A percentile compares a stretch with the other conserved stretches of the same genome.
Evolutionary conservation across 306 rosid species (phyloP).

Genomic region (Dryas octopetala): DNA sequence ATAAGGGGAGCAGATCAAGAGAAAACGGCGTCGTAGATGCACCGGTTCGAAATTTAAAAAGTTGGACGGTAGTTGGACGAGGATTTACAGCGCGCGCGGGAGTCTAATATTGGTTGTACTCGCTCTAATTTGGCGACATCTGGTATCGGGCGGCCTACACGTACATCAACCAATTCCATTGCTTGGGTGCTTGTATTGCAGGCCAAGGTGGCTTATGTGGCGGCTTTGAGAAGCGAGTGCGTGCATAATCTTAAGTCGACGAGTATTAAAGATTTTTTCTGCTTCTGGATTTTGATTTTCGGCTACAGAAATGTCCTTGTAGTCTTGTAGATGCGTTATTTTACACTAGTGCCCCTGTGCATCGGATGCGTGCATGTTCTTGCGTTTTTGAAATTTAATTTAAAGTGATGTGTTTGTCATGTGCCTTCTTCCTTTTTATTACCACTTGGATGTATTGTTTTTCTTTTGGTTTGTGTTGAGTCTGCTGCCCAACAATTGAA

Average conservation of each 20-base stretch:
- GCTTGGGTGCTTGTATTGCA: background rate
- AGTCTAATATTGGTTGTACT: no score
- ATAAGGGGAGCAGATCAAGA: slow-evolving; percentile 15
- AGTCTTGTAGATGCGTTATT: background rate
- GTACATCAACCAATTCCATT: slow-evolving; percentile 25
- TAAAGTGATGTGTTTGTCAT: background rate
- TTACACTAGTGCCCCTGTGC: slow-evolving; percentile 6
- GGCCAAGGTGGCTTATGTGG: slow-evolving; percentile 3
- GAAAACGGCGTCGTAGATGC: slow-evolving; percentile 17
- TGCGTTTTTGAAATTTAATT: background rate
- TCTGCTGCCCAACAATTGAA: no score
- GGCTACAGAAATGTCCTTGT: background rate
- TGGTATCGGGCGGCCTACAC: slow-evolving; percentile 16
- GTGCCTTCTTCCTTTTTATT: no score
- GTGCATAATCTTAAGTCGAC: background rate
- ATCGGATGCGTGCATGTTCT: background rate
- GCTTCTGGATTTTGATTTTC: background rate
- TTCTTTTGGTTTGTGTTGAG: no score
- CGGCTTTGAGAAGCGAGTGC: background rate
- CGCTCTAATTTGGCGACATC: background rate
- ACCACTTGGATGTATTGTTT: no score
- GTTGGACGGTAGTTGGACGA: background rate
- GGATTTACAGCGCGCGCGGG: no score
- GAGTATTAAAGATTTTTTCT: no score
- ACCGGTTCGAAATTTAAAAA: slow-evolving; percentile 5